These are phyloP conservation scores for Leptosphaerulina australis DNA, from an alignment of 2,329 filamentous ascomycete genomes.

Conservation along the genomic window DNA sequence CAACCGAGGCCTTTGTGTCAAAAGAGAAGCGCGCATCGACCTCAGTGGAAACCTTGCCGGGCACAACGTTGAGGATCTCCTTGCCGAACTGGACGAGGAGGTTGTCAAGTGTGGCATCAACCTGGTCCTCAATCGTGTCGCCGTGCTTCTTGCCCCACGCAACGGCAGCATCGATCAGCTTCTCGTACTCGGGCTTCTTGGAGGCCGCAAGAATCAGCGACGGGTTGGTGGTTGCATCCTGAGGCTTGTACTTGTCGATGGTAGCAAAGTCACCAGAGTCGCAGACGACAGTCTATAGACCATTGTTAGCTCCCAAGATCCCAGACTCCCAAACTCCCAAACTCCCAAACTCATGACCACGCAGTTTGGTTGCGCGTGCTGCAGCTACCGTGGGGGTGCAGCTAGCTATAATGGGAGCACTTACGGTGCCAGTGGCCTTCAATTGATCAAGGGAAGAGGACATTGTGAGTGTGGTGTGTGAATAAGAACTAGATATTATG, in stretches of 20 bases:
- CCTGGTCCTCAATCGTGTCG: slow-evolving; percentile 74
- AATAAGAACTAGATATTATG: slow-evolving; percentile 6
- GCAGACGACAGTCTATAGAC: slow-evolving; percentile 81
- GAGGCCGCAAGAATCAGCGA: slow-evolving; percentile 97
- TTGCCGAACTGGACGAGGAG: slow-evolving; percentile 97
- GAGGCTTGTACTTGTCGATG: slow-evolving; percentile 99
- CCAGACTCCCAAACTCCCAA: too few species aligned
- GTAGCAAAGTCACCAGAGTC: slow-evolving; percentile 87
- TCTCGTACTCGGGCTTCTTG: slow-evolving; percentile 96
- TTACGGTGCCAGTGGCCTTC: slow-evolving; percentile 94
- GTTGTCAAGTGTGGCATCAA: slow-evolving; percentile 88
- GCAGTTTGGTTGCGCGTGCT: neutral
- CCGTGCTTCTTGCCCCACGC: slow-evolving; percentile 80
- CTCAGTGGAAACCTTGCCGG: slow-evolving; percentile 98
- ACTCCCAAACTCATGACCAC: neutral
- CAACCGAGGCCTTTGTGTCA: slow-evolving; percentile 86
- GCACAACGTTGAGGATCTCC: slow-evolving; percentile 95
- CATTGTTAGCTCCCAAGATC: slow-evolving; percentile 18
- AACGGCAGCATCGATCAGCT: slow-evolving; percentile 85
- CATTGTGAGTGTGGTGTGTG: slow-evolving; percentile 60
- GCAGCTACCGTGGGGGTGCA: slow-evolving; percentile 14
- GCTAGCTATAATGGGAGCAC: slow-evolving; percentile 52
- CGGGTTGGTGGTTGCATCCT: slow-evolving; percentile 99
- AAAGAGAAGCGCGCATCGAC: slow-evolving; percentile 97
- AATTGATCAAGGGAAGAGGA: slow-evolving; percentile 92